Evolutionary conservation across 768 basidiomycete genomes (phyloP).

Genomic region (Suillus variegatus): DNA sequence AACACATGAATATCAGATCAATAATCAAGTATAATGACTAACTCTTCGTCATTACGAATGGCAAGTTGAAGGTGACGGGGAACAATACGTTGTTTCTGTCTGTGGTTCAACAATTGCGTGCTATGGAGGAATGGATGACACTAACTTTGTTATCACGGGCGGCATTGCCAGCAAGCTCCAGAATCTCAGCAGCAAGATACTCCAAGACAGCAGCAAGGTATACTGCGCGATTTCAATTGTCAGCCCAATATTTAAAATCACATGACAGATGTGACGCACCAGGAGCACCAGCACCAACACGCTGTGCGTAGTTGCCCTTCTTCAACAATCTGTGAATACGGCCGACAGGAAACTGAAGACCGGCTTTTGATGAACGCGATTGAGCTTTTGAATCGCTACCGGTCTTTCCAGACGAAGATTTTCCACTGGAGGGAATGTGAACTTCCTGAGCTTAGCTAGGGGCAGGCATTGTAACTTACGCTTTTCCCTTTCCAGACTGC

Average conservation of each 20-base stretch:
- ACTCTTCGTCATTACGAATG: conserved; percentile 78
- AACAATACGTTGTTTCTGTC: conserved; percentile 70
- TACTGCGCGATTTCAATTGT: conserved; percentile 40
- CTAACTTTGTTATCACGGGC: conserved; percentile 70
- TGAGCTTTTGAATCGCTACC: conserved; percentile 56
- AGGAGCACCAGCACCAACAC: conserved; percentile 70
- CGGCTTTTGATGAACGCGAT: conserved; percentile 67
- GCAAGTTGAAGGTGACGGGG: conserved; percentile 78
- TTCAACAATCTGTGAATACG: conserved; percentile 81
- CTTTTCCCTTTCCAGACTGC: conserved; percentile 60
- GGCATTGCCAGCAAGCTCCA: conserved; percentile 81
- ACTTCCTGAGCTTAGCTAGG: conserved; percentile 7
- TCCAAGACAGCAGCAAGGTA: conserved; percentile 86
- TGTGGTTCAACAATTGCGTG: not conserved
- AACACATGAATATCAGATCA: conserved; percentile 3
- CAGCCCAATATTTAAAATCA: not conserved
- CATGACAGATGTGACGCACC: conserved; percentile 37
- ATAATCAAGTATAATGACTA: conserved; percentile 19
- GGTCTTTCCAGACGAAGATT: conserved; percentile 47
- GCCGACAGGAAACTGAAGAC: conserved; percentile 77
- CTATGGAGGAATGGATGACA: not conserved
- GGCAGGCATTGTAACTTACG: conserved; percentile 33
- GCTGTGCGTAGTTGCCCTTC: conserved; percentile 70
- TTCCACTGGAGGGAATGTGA: conserved; percentile 36
- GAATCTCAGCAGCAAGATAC: conserved; percentile 84